A percentile compares a stretch with the other conserved stretches of the same genome.
Evolutionary conservation across 139 green algal species (phyloP).

Genomic region (Asterochloris erici): DNA sequence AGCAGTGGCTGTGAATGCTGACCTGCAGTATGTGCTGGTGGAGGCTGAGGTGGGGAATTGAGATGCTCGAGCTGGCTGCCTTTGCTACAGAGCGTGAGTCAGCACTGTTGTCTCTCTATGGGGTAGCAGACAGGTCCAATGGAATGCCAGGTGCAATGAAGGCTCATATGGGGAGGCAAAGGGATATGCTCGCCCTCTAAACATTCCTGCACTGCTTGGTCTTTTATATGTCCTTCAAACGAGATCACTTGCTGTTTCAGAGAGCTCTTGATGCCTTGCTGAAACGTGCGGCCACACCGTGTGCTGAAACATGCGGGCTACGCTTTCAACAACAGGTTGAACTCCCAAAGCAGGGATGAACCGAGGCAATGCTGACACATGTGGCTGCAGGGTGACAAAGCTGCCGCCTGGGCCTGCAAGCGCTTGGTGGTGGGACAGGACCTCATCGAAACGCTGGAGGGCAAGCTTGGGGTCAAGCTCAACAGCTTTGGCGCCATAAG

Average conservation of each 20-base stretch:
- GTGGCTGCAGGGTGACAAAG: slow-evolving; percentile 33
- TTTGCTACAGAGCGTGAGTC: too few relatives aligned
- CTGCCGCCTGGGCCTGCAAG: slow-evolving; percentile 23
- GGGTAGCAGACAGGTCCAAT: too few relatives aligned
- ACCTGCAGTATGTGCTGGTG: slow-evolving; percentile 88
- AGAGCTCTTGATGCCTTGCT: neutral
- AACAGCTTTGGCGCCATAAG: slow-evolving; percentile 50
- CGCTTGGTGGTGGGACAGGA: slow-evolving; percentile 78
- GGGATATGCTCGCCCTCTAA: too few relatives aligned
- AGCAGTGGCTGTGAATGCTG: slow-evolving; percentile 91
- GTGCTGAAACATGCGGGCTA: neutral
- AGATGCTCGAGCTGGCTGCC: too few relatives aligned
- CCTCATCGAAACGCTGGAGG: slow-evolving; percentile 61
- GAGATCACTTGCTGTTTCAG: neutral
- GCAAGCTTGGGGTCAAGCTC: slow-evolving; percentile 65
- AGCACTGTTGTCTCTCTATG: too few relatives aligned
- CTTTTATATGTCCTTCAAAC: too few relatives aligned
- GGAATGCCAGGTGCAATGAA: too few relatives aligned
- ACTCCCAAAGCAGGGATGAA: too few relatives aligned
- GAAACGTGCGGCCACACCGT: neutral
- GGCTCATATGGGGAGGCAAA: too few relatives aligned
- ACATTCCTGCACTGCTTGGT: too few relatives aligned
- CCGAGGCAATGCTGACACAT: too few relatives aligned
- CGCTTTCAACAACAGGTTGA: too few relatives aligned
- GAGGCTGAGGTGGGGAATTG: slow-evolving; percentile 30